Conservation (phyloP, 495 filamentous ascomycete genomes). For the Podospora pseudocomata region DNA sequence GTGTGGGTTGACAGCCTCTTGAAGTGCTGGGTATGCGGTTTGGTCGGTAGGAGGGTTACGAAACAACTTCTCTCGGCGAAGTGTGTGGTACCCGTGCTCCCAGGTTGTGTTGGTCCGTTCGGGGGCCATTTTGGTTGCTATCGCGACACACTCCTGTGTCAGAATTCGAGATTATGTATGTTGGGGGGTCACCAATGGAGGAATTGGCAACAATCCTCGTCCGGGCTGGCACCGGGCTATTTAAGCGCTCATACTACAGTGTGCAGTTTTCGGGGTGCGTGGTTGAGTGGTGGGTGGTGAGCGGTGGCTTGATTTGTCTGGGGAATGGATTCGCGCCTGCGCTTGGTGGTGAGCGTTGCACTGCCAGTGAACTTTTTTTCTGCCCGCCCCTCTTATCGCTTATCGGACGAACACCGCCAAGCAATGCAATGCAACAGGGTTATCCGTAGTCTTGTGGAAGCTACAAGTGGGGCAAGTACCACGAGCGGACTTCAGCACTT, state of each 20-base stretch:
- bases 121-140: conserved; percentile 52
- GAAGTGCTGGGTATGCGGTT: conserved; percentile 82
- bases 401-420: conserved; percentile 19
- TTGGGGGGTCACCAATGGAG: not conserved
- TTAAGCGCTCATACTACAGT: conserved; percentile 11
- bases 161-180: not conserved
- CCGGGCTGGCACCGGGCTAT: not conserved
- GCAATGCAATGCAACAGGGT: not conserved
- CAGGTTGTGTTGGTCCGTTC: conserved; percentile 58
- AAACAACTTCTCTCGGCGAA: conserved; percentile 82
- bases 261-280: not conserved
- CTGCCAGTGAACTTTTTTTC: conserved; percentile 19
- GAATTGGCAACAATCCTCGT: conserved; percentile 6
- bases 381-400: conserved; percentile 26
- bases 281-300: not conserved
- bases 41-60: conserved; percentile 79
- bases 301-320: not conserved
- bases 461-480: not conserved
- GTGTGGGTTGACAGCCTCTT: conserved; percentile 79
- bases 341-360: conserved; percentile 3
- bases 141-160: conserved; percentile 4
- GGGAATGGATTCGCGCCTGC: conserved; percentile 6
- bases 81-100: conserved; percentile 76
- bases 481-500: not conserved
- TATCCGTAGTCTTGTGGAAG: not conserved